Percentiles rank a stretch among this genome's conserved stretches.
These are phyloP conservation scores for Kuraishia molischiana DNA, from an alignment of 805 yeast genomes.

Conservation along the genomic window DNA sequence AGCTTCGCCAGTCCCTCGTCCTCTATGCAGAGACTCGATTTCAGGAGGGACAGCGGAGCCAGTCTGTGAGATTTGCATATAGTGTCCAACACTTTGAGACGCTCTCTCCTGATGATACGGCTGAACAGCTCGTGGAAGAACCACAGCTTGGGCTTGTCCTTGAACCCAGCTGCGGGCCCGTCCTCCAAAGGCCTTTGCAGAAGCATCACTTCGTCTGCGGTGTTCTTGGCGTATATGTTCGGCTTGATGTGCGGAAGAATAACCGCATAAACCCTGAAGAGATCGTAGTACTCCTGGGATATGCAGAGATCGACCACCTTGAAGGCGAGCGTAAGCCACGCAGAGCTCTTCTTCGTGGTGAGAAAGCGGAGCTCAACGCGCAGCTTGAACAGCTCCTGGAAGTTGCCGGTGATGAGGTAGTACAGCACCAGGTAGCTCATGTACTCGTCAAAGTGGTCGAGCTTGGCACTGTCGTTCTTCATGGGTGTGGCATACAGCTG, in stretches of 20 bases:
- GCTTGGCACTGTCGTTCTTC: slow-evolving; percentile 17
- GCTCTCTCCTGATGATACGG: slow-evolving; percentile 46
- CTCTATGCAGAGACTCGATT: background rate
- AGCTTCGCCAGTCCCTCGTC: slow-evolving; percentile 8
- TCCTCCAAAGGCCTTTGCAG: no score
- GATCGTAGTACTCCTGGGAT: slow-evolving; percentile 39
- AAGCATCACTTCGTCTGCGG: no score
- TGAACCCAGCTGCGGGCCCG: no score
- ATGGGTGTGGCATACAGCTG: slow-evolving; percentile 38
- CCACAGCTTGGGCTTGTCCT: no score
- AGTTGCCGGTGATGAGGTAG: slow-evolving; percentile 62
- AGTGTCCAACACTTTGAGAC: slow-evolving; percentile 44
- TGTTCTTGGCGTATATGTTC: no score
- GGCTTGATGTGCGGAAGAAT: no score
- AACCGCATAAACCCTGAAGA: slow-evolving; percentile 32
- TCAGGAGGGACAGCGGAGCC: slow-evolving; percentile 17
- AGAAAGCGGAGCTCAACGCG: slow-evolving; percentile 11
- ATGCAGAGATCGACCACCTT: slow-evolving; percentile 21
- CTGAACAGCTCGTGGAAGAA: slow-evolving; percentile 28
- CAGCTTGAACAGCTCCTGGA: slow-evolving; percentile 40
- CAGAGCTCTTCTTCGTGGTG: slow-evolving; percentile 10
- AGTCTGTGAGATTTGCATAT: slow-evolving; percentile 50
- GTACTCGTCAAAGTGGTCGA: slow-evolving; percentile 41
- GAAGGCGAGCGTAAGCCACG: slow-evolving; percentile 22
- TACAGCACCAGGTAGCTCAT: slow-evolving; percentile 66